phyloP scores from a whole-genome alignment of 352 stramenopile genomes.

The Pythium sukuiense region DNA sequence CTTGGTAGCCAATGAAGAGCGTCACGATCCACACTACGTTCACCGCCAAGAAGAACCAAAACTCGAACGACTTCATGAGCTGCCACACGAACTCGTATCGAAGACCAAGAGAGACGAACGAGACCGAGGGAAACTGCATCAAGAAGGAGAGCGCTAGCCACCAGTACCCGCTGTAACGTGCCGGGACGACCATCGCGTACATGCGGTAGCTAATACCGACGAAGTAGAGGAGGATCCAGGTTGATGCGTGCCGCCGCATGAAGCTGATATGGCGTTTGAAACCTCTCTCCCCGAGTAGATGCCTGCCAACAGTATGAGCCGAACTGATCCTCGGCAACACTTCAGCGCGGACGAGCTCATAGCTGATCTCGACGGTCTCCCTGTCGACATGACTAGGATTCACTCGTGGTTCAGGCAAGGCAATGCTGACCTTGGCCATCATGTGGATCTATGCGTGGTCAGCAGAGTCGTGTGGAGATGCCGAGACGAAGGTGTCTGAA shows the following conservation, averaged over 20 bases:
- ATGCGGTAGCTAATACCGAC: constrained; percentile 11
- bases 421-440: no score
- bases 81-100: constrained; percentile 7
- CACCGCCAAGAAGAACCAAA: constrained; percentile 15
- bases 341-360: constrained; percentile 9
- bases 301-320: not conserved
- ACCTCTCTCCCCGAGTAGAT: not conserved
- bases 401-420: not conserved
- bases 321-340: constrained; percentile 4
- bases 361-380: no score
- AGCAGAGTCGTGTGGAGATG: no score
- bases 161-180: not conserved
- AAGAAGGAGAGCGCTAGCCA: constrained; percentile 4
- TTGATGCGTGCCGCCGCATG: not conserved
- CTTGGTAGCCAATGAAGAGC: constrained; percentile 1
- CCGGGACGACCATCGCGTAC: constrained; percentile 13
- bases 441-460: no score
- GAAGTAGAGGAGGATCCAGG: constrained; percentile 6
- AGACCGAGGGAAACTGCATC: constrained; percentile 3
- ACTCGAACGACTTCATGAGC: constrained; percentile 16
- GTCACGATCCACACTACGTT: constrained; percentile 5
- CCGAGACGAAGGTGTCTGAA: no score
- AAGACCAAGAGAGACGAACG: not conserved
- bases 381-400: no score
- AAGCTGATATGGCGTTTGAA: not conserved